Percentiles rank a stretch among this genome's conserved stretches.
phyloP scores from a whole-genome alignment of 1,284 basidiomycete species.

The Rhodotorula sp. region DNA sequence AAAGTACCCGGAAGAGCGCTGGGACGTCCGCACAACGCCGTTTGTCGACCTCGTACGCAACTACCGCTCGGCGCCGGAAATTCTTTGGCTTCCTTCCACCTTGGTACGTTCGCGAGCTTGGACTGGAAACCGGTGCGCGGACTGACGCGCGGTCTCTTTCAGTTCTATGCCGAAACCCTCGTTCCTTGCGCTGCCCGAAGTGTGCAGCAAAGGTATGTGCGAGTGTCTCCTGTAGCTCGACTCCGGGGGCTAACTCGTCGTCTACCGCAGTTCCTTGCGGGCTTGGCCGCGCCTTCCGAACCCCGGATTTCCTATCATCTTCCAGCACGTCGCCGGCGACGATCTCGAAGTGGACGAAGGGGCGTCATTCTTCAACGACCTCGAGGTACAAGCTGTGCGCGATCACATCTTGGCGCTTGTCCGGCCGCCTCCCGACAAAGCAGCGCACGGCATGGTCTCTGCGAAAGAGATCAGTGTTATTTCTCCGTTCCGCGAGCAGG shows the following conservation, averaged over 20 bases:
- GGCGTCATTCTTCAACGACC: conserved; percentile 42
- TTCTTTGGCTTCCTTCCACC: conserved; percentile 49
- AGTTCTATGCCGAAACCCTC: conserved; percentile 51
- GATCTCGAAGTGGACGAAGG: conserved; percentile 51
- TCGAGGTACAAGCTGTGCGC: conserved; percentile 45
- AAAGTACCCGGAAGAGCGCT: conserved; percentile 2
- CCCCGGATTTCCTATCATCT: conserved; percentile 47
- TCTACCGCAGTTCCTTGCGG: conserved; percentile 26
- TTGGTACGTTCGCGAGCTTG: conserved; percentile 26
- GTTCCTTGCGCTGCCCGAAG: conserved; percentile 40
- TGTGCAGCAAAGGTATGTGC: conserved; percentile 29
- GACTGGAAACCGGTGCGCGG: not conserved
- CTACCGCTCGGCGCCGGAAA: conserved; percentile 50
- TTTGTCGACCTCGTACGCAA: conserved; percentile 46
- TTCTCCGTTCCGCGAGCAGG: conserved; percentile 51
- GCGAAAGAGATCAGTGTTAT: conserved; percentile 50
- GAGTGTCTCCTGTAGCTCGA: too few species aligned
- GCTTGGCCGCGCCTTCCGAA: conserved; percentile 46
- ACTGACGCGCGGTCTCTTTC: not conserved
- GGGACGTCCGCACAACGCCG: conserved; percentile 29
- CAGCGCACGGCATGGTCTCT: conserved; percentile 24
- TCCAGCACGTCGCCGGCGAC: conserved; percentile 45
- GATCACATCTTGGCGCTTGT: conserved; percentile 40
- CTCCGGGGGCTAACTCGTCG: not conserved
- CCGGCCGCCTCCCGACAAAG: conserved; percentile 1